Base-by-base conservation (phyloP, 768 basidiomycete genomes). In the Mycena chlorophos region DNA sequence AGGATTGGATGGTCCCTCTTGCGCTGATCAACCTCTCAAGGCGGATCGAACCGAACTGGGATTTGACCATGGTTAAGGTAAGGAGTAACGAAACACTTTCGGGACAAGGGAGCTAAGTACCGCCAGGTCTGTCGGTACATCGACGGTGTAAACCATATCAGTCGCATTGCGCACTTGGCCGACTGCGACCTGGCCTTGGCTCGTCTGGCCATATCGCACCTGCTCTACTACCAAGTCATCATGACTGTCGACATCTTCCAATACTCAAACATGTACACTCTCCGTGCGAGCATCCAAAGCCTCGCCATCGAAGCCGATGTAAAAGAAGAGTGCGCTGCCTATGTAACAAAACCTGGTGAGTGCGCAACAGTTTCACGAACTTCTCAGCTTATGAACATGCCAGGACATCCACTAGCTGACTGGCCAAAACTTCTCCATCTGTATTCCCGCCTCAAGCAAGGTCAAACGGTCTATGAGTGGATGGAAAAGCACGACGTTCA, bases 201-300 rank as follows among this genome's bases (percentile, higher is more conserved):
- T 4, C 83, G 94, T 46, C 84, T 88, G 57, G 93, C 94, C 10
- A 86, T 99, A 49, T 87, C 90, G 17, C 97, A 99, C 73, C 81
- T 99, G 26, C 71, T 99, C 93, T 97, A 94, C 66, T 98, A 98
- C 68, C 93, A 97, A 73, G 94, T 95, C 38, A 86, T 97, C 61
- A 94, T 98, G 89, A 89, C 87, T 59, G 85, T 95, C 52, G 97
- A 99, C 73, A 92, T 98, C 40, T 99, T 99, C 69, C 95, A 97
- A 69, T 96, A 89, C 69, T 94, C 94, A 16, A 98, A 98, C 70
- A 93, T 96, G 87, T 99, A 99, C 68, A 94, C 93, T 0, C 78
- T 94, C 25, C 84, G 89, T 49, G 91, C 89, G 63, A 88, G 86
- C 57, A 84, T 97, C 22, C 87, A 93, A 63, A 92, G 89, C 82